Conservation (phyloP, 2,329 filamentous ascomycete species). For the Sclerotinia nivalis region DNA sequence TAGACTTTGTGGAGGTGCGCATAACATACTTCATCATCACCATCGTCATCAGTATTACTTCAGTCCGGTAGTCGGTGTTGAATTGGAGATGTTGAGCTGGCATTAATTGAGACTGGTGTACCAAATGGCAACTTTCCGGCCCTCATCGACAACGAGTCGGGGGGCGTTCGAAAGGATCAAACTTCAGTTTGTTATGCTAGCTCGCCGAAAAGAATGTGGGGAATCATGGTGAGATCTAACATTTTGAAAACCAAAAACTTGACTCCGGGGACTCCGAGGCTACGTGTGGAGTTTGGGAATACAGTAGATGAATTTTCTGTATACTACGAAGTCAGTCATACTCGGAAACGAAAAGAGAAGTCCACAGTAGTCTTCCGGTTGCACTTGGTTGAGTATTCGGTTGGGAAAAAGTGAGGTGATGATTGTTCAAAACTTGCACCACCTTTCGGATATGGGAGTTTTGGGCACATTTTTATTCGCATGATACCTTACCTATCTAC, state of each 20-base stretch:
- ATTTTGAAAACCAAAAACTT: too few species aligned
- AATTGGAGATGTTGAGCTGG: not conserved
- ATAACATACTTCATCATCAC: not conserved
- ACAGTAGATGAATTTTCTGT: not conserved
- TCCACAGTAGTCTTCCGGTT: not conserved
- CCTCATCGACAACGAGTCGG: not conserved
- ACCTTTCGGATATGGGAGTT: not conserved
- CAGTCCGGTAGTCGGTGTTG: conserved; percentile 1
- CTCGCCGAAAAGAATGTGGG: not conserved
- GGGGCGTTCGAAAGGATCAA: not conserved
- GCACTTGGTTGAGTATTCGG: not conserved
- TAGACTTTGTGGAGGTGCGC: conserved; percentile 1
- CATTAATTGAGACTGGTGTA: not conserved
- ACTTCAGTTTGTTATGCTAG: not conserved
- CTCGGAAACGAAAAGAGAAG: not conserved
- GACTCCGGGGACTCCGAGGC: conserved; percentile 9
- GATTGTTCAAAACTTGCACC: not conserved
- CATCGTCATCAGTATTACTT: conserved; percentile 14
- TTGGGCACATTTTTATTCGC: conserved; percentile 40
- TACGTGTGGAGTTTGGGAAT: not conserved
- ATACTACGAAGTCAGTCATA: not conserved
- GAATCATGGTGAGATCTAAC: not conserved
- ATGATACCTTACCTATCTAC: not conserved
- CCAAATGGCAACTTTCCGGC: not conserved
- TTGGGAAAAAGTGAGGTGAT: not conserved